phyloP scores from a whole-genome alignment of 2,329 filamentous ascomycete species.

The Phialophora tarda region DNA sequence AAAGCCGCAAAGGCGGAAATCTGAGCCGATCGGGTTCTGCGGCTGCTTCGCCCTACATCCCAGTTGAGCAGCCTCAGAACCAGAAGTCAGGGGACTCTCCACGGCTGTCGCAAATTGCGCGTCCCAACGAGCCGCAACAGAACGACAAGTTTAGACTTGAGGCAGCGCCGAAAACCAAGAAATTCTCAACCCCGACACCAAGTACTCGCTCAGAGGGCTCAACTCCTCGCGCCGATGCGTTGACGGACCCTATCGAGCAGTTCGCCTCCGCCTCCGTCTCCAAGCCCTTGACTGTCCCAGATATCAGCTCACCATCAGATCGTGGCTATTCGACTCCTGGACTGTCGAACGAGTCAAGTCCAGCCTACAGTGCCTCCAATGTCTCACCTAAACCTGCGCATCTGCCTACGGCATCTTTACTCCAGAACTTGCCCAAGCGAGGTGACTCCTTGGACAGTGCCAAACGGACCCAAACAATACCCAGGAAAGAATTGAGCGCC shows the following conservation, averaged over 20 bases:
- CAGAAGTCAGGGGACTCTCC: constrained; percentile 28
- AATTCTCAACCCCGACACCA: constrained; percentile 40
- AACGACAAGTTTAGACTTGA: constrained; percentile 76
- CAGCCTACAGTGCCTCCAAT: constrained; percentile 59
- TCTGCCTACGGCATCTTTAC: constrained; percentile 41
- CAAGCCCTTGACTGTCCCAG: constrained; percentile 39
- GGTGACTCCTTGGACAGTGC: constrained; percentile 64
- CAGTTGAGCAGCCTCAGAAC: constrained; percentile 22
- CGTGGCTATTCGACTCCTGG: constrained; percentile 50
- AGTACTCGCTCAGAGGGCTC: constrained; percentile 50
- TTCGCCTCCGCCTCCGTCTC: constrained; percentile 12
- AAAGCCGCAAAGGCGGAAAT: constrained; percentile 50
- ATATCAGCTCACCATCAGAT: constrained; percentile 43
- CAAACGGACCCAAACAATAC: constrained; percentile 49
- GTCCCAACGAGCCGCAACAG: constrained; percentile 28
- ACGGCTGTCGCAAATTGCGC: constrained; percentile 28
- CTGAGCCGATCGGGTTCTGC: constrained; percentile 37
- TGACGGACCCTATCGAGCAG: constrained; percentile 28
- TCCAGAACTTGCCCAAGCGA: constrained; percentile 57
- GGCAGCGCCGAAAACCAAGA: constrained; percentile 74
- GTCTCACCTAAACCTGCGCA: constrained; percentile 47
- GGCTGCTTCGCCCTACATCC: constrained; percentile 30
- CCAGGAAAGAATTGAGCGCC: constrained; percentile 66
- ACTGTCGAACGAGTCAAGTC: constrained; percentile 65
- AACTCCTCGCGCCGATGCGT: constrained; percentile 30